phyloP scores from a whole-genome alignment of 805 yeast species.

The Metschnikowia rubicola region DNA sequence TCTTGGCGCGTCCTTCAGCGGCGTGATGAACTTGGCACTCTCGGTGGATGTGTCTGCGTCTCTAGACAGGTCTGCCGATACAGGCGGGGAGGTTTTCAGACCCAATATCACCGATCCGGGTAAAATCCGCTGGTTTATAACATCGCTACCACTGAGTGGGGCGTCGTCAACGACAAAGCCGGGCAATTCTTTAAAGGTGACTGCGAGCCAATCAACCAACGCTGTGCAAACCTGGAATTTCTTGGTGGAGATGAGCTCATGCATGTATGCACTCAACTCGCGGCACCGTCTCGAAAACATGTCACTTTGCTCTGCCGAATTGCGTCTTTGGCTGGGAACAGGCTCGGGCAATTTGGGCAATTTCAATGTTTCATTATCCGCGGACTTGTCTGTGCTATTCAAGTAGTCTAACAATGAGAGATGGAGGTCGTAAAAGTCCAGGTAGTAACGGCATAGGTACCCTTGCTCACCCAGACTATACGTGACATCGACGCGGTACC shows the following conservation, averaged over 20 bases:
- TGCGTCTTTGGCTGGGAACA: slow-evolving; percentile 32
- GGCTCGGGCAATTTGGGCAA: slow-evolving; percentile 48
- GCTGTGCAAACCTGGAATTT: slow-evolving; percentile 26
- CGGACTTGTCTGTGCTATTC: background rate
- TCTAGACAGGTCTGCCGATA: background rate
- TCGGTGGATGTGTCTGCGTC: background rate
- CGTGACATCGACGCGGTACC: slow-evolving; percentile 48
- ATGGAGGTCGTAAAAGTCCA: slow-evolving; percentile 49
- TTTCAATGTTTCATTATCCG: background rate
- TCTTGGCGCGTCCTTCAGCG: slow-evolving; percentile 8
- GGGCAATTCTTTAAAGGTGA: slow-evolving; percentile 24
- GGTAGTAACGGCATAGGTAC: slow-evolving; percentile 46
- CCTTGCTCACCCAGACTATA: slow-evolving; percentile 34
- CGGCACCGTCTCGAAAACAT: slow-evolving; percentile 33
- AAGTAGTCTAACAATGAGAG: slow-evolving; percentile 24
- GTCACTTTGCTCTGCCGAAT: slow-evolving; percentile 13
- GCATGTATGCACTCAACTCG: slow-evolving; percentile 39
- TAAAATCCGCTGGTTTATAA: slow-evolving; percentile 15
- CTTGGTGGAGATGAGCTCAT: slow-evolving; percentile 28
- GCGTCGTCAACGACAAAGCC: slow-evolving; percentile 20
- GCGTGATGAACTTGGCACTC: slow-evolving; percentile 2
- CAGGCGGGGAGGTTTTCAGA: slow-evolving; percentile 5
- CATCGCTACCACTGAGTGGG: slow-evolving; percentile 11
- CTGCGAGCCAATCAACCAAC: slow-evolving; percentile 30
- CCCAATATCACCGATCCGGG: slow-evolving; percentile 18